Evolutionary conservation across 768 basidiomycete species (phyloP).

Genomic region (Rhodocollybia butyracea): DNA sequence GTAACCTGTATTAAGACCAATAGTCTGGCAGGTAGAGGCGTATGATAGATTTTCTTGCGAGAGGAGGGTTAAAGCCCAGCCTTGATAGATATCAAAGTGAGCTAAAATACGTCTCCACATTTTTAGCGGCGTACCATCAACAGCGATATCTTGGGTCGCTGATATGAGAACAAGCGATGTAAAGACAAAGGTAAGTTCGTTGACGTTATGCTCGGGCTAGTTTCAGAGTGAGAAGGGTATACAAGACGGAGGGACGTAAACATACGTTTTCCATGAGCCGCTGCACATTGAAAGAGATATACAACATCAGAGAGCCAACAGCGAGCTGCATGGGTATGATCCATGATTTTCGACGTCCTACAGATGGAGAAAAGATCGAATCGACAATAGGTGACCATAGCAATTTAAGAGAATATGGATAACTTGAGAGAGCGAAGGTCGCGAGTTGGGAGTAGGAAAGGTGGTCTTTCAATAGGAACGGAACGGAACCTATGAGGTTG

Average conservation of each 20-base stretch:
- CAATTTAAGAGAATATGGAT: slow-evolving; percentile 95
- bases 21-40: slow-evolving; percentile 97
- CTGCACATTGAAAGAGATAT: slow-evolving; percentile 72
- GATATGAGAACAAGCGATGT: slow-evolving; percentile 91
- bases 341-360: slow-evolving; percentile 98
- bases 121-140: slow-evolving; percentile 68
- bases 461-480: slow-evolving; percentile 93
- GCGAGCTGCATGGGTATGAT: slow-evolving; percentile 96
- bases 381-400: slow-evolving; percentile 98
- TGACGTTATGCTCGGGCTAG: slow-evolving; percentile 80
- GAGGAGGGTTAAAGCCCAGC: slow-evolving; percentile 80
- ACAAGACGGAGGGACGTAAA: slow-evolving; percentile 8
- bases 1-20: slow-evolving; percentile 93
- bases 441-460: slow-evolving; percentile 96
- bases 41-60: slow-evolving; percentile 94
- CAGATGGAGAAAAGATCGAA: slow-evolving; percentile 72
- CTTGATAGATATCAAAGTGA: slow-evolving; percentile 28
- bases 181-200: slow-evolving; percentile 78
- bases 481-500: slow-evolving; percentile 72
- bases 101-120: slow-evolving; percentile 10
- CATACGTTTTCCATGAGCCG: slow-evolving; percentile 75
- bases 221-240: neutral
- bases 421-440: slow-evolving; percentile 88
- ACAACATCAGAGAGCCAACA: slow-evolving; percentile 81
- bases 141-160: slow-evolving; percentile 94